Evolutionary conservation across 2,329 filamentous ascomycete species (phyloP).

Genomic region (Xylariaceae sp.): DNA sequence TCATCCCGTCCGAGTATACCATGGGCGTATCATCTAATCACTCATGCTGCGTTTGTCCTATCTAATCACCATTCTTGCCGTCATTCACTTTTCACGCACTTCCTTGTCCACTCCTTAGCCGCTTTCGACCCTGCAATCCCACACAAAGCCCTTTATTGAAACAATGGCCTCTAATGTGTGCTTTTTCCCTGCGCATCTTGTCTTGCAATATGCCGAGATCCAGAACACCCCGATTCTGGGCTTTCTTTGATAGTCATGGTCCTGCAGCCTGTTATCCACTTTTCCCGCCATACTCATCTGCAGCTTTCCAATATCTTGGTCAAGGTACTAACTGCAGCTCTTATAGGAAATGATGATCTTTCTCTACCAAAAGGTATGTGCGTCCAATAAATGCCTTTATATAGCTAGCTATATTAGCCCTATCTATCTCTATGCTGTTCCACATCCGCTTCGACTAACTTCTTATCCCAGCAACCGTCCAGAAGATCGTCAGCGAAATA

Average conservation of each 20-base stretch:
- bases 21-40: no score
- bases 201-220: conserved; percentile 22
- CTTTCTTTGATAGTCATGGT: conserved; percentile 12
- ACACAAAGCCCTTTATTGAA: conserved; percentile 3
- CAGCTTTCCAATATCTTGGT: neutral
- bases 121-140: neutral
- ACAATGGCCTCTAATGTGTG: neutral
- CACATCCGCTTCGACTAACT: conserved; percentile 35
- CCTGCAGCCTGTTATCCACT: neutral
- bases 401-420: no score
- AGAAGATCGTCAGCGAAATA: conserved; percentile 93
- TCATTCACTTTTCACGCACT: neutral
- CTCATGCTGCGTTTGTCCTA: neutral
- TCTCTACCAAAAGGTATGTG: conserved; percentile 67
- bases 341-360: conserved; percentile 65
- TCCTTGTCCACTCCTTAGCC: neutral
- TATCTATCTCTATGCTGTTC: neutral
- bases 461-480: conserved; percentile 62
- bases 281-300: neutral
- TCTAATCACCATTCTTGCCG: neutral
- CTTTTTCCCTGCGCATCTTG: neutral
- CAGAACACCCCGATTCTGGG: conserved; percentile 16
- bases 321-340: conserved; percentile 6
- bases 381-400: neutral
- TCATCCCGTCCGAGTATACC: neutral